These are phyloP conservation scores for Grigorovia jiainica DNA, from an alignment of 805 yeast species.

Conservation along the genomic window DNA sequence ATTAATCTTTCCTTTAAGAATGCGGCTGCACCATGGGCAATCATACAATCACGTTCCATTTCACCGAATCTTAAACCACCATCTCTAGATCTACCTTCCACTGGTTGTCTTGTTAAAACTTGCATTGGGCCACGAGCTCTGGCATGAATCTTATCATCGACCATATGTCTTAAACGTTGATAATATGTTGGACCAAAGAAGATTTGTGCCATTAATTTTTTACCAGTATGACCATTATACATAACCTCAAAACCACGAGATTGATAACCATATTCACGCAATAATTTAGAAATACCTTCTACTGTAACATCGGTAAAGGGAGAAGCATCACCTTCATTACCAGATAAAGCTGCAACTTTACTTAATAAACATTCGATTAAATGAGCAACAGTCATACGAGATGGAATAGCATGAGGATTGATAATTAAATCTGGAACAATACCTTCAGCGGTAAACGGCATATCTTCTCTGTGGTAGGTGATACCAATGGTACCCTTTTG, in stretches of 20 bases:
- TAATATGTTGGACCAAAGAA: conserved; percentile 98
- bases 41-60: conserved; percentile 99
- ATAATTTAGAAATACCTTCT: conserved; percentile 85
- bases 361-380: conserved; percentile 96
- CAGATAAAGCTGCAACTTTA: conserved; percentile 93
- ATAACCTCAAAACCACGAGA: conserved; percentile 97
- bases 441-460: conserved; percentile 92
- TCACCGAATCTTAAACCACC: conserved; percentile 98
- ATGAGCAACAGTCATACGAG: conserved; percentile 99
- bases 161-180: conserved; percentile 98
- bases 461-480: conserved; percentile 91
- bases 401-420: conserved; percentile 99
- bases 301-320: conserved; percentile 97
- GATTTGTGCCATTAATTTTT: conserved; percentile 91
- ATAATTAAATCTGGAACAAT: conserved; percentile 90
- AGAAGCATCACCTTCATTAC: conserved; percentile 88
- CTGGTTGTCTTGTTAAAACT: conserved; percentile 94
- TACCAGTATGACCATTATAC: conserved; percentile 95
- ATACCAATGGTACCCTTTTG: conserved; percentile 99
- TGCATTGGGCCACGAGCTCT: conserved; percentile 99
- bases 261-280: conserved; percentile 84
- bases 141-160: conserved; percentile 97
- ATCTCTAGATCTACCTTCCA: conserved; percentile 97
- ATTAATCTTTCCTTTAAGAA: conserved; percentile 84
- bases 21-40: conserved; percentile 98